These are phyloP conservation scores for Lanmaoa rubissima DNA, from an alignment of 768 basidiomycete species.

Conservation along the genomic window DNA sequence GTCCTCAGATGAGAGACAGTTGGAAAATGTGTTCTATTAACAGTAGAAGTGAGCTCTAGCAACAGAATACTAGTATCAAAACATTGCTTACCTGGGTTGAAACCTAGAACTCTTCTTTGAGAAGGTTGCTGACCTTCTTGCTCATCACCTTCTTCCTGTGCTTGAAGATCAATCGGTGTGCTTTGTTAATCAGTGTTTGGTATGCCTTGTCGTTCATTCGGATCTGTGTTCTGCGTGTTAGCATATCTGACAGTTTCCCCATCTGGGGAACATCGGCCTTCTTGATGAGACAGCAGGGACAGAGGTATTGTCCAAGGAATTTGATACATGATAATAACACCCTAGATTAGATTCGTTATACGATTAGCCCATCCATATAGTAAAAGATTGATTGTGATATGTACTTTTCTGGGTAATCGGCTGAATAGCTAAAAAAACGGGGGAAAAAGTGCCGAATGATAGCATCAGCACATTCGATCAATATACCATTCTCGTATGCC, in stretches of 20 bases:
- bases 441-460: not conserved
- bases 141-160: not conserved
- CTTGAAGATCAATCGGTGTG: not conserved
- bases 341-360: not conserved
- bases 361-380: not conserved
- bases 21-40: too few relatives aligned
- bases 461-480: not conserved
- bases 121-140: not conserved
- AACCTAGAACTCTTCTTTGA: not conserved
- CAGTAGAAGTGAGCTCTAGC: too few relatives aligned
- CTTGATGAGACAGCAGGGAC: not conserved
- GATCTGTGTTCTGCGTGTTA: not conserved
- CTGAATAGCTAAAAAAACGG: not conserved
- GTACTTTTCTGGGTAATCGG: conserved; percentile 13
- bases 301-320: conserved; percentile 3
- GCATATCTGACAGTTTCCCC: not conserved
- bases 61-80: too few relatives aligned
- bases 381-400: too few relatives aligned
- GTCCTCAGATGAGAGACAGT: not conserved
- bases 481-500: not conserved
- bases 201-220: not conserved
- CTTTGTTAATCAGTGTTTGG: not conserved
- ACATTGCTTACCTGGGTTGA: not conserved
- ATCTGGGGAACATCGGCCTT: not conserved
- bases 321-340: not conserved